Conservation (phyloP, 257 asterid species). For the Solanum pimpinellifolium region DNA sequence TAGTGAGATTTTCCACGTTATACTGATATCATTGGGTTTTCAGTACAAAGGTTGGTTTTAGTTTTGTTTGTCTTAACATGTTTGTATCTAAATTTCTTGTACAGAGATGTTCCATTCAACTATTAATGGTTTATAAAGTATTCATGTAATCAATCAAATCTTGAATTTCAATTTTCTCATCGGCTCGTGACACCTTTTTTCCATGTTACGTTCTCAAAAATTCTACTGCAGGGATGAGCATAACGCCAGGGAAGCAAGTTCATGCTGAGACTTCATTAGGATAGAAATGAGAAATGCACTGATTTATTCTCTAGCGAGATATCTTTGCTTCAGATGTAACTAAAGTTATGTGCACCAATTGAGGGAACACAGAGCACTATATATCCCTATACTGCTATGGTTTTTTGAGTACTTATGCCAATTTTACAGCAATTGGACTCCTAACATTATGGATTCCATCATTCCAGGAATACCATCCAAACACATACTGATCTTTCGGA, state of each 20-base stretch:
- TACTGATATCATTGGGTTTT: not conserved
- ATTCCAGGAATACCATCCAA: constrained; percentile 33
- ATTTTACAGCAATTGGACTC: constrained; percentile 36
- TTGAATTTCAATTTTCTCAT: not conserved
- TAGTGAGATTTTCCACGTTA: not conserved
- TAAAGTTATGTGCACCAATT: not conserved
- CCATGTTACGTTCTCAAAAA: not conserved
- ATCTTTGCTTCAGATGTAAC: not conserved
- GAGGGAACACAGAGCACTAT: not conserved
- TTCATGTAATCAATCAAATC: constrained; percentile 33
- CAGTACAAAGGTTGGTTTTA: not conserved
- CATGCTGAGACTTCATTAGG: not conserved
- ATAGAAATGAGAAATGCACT: not conserved
- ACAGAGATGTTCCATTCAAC: constrained; percentile 9
- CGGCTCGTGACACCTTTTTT: not conserved
- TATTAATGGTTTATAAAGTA: constrained; percentile 21
- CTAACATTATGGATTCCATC: constrained; percentile 25
- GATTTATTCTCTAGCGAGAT: not conserved
- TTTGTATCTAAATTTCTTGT: constrained; percentile 35
- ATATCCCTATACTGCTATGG: not conserved
- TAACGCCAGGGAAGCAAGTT: not conserved
- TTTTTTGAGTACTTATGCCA: constrained; percentile 8
- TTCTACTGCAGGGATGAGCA: not conserved
- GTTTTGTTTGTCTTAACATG: not conserved
- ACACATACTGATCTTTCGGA: constrained; percentile 8